A percentile compares a stretch with the other conserved stretches of the same genome.
These are phyloP conservation scores for Exophiala sideris DNA, from an alignment of 2,329 filamentous ascomycete species.

Conservation along the genomic window DNA sequence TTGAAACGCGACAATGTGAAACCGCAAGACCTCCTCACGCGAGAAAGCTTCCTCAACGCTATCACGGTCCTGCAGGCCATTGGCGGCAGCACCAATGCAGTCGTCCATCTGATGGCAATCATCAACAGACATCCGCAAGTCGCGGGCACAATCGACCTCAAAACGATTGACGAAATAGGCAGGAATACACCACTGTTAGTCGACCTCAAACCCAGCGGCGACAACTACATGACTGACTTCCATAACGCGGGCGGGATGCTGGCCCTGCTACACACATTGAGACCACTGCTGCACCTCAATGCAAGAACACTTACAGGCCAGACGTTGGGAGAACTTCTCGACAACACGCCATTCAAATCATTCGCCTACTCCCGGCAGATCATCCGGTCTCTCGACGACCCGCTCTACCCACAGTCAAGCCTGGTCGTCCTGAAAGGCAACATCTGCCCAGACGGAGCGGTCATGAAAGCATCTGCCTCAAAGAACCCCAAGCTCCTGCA, in stretches of 20 bases:
- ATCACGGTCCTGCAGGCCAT: slow-evolving; percentile 55
- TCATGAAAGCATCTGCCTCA: slow-evolving; percentile 51
- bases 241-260: slow-evolving; percentile 54
- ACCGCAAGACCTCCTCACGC: slow-evolving; percentile 54
- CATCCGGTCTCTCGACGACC: slow-evolving; percentile 44
- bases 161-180: slow-evolving; percentile 49
- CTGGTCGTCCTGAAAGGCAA: slow-evolving; percentile 48
- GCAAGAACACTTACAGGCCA: slow-evolving; percentile 48
- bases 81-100: slow-evolving; percentile 56
- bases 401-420: slow-evolving; percentile 45
- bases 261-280: slow-evolving; percentile 45
- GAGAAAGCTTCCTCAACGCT: slow-evolving; percentile 55
- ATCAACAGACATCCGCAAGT: slow-evolving; percentile 52
- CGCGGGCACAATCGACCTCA: slow-evolving; percentile 44
- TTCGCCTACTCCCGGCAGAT: slow-evolving; percentile 43
- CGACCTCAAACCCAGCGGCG: slow-evolving; percentile 53
- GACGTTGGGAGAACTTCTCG: slow-evolving; percentile 47
- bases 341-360: slow-evolving; percentile 40
- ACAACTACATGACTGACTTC: slow-evolving; percentile 56
- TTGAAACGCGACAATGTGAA: slow-evolving; percentile 44
- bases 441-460: slow-evolving; percentile 47
- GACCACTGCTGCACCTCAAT: slow-evolving; percentile 45
- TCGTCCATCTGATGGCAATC: slow-evolving; percentile 55
- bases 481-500: slow-evolving; percentile 46
- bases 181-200: slow-evolving; percentile 46